Evolutionary conservation across 2,329 filamentous ascomycete species (phyloP), one percentile per base, ranked within the genome.

Genomic region (Zymoseptoria passerinii): DNA sequence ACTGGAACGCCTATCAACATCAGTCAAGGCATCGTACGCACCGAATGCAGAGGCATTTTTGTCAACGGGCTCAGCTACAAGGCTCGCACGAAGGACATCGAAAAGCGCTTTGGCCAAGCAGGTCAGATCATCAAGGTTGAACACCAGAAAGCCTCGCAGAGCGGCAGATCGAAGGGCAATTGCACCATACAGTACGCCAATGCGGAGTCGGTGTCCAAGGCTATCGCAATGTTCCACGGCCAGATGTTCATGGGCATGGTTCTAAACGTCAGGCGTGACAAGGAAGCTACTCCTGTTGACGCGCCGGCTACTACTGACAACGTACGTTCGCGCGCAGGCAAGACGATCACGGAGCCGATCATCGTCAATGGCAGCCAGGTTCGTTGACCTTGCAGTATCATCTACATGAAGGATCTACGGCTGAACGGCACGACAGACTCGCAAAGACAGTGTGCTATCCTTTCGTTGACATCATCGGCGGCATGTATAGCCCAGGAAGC

Each of bases 31-130:
- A 50, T 56, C 9, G 60, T 68, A 8, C 58, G 58, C 10, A 68
- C 61, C 16, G 67, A 70, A 58, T 58, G 62, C 10, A 65, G 68
- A 9, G 68, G 68, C 7, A 58, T 71, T 49, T 70, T 70, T 55
- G 65, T 71, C 29, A 65, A 59, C 18, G 62, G 61, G 16, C 58
- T 71, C 5, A 65, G 62, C 63, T 70, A 61, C 65, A 65, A 66
- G 60, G 65, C 67, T 18, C 56, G 58, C n/a, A 54, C 58, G 9
- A 59, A 59, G 19, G 68, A 70, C 18, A 61, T 71, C 28, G 55
- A 66, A 50, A 55, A 44, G 1, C 54, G 63, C 50, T 71, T 71
- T 63, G 53, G 58, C 53, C 53, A 57, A 55, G 67, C 64, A 23
- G 69, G 69, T 19, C 50, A 61, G 8, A 63, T 71, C 50, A 59